Conservation (phyloP, 2,329 filamentous ascomycete genomes). For the Xylaria sp. region DNA sequence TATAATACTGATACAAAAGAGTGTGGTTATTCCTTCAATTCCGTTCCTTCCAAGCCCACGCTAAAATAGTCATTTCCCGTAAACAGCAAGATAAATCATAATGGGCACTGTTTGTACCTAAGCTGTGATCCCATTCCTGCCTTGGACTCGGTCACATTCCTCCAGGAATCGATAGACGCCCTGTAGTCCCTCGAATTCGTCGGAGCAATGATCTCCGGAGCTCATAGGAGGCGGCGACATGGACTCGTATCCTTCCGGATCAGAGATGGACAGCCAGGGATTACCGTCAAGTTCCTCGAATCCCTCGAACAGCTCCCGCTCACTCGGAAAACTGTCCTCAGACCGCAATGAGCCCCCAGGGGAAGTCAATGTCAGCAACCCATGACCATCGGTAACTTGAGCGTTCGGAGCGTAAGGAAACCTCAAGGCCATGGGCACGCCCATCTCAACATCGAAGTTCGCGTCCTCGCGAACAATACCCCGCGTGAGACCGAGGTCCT, state of each 20-base stretch:
- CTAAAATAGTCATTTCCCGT: slow-evolving; percentile 8
- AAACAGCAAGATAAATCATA: slow-evolving; percentile 23
- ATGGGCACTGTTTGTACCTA: slow-evolving; percentile 19
- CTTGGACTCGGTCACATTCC: slow-evolving; percentile 62
- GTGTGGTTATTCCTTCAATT: slow-evolving; percentile 36
- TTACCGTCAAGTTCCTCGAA: slow-evolving; percentile 57
- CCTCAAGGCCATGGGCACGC: slow-evolving; percentile 77
- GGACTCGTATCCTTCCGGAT: slow-evolving; percentile 60
- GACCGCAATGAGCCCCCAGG: slow-evolving; percentile 62
- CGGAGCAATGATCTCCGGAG: slow-evolving; percentile 58
- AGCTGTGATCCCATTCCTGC: slow-evolving; percentile 15
- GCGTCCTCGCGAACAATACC: slow-evolving; percentile 82
- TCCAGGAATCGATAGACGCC: slow-evolving; percentile 69
- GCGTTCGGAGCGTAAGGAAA: slow-evolving; percentile 84
- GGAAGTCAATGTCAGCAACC: slow-evolving; percentile 52
- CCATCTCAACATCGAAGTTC: slow-evolving; percentile 75
- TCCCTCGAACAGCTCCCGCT: slow-evolving; percentile 55
- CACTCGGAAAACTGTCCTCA: slow-evolving; percentile 45
- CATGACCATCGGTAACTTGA: slow-evolving; percentile 43
- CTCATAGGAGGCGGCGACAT: slow-evolving; percentile 61
- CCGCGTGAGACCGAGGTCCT: slow-evolving; percentile 85
- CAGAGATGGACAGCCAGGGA: slow-evolving; percentile 61
- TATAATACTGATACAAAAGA: slow-evolving; percentile 34
- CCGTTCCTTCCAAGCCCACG: slow-evolving; percentile 4
- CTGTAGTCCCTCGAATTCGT: slow-evolving; percentile 66